Conservation (phyloP, 805 yeast species). For the Starmerella apicola region DNA sequence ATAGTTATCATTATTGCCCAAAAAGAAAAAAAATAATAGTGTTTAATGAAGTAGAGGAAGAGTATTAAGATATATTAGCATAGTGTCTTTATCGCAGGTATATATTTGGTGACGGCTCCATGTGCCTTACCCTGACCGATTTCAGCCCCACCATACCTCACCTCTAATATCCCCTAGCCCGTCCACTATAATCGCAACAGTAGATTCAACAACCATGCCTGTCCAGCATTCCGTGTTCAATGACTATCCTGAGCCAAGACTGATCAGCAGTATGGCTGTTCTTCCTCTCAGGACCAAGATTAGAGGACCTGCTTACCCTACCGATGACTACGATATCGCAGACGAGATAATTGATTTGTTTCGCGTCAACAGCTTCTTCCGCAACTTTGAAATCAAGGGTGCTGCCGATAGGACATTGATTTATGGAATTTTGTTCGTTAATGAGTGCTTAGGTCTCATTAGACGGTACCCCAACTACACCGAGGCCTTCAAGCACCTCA, state of each 20-base stretch:
- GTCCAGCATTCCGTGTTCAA: constrained; percentile 25
- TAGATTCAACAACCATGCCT: too few species aligned
- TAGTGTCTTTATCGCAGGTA: too few species aligned
- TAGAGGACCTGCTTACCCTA: constrained; percentile 87
- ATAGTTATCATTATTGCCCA: too few species aligned
- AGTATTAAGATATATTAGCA: too few species aligned
- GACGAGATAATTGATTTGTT: constrained; percentile 87
- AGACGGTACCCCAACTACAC: constrained; percentile 34
- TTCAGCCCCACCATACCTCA: too few species aligned
- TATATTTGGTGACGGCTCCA: too few species aligned
- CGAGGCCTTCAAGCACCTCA: constrained; percentile 41
- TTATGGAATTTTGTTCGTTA: constrained; percentile 81
- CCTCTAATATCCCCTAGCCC: too few species aligned
- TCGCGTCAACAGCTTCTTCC: constrained; percentile 91
- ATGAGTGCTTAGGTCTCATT: constrained; percentile 67
- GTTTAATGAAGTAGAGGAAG: too few species aligned
- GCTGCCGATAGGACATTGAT: constrained; percentile 86
- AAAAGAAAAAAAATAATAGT: neutral
- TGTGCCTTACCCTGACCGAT: too few species aligned
- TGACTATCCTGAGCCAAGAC: constrained; percentile 29
- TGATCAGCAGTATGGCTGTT: constrained; percentile 64
- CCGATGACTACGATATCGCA: constrained; percentile 68
- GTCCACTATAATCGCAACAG: too few species aligned
- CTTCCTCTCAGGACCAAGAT: constrained; percentile 72
- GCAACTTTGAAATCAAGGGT: constrained; percentile 92